Evolutionary conservation across 106 monocot species (phyloP).

Genomic region (Dendrobium nobile): DNA sequence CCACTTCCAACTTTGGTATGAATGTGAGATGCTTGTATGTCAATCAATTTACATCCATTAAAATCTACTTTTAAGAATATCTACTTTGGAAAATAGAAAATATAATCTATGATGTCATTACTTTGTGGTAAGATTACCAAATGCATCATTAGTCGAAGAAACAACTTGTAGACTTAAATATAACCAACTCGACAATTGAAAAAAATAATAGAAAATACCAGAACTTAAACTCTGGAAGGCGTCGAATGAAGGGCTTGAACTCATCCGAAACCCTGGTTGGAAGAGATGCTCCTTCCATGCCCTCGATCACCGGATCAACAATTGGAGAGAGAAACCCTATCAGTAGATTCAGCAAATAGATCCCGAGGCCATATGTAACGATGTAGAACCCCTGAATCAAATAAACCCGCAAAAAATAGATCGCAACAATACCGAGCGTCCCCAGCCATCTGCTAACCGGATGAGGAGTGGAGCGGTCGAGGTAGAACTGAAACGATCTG

Average conservation of each 20-base stretch:
- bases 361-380: conserved; percentile 49
- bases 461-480: conserved; percentile 51
- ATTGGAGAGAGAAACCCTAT: conserved; percentile 56
- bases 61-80: too few relatives aligned
- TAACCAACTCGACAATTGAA: too few relatives aligned
- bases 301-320: conserved; percentile 50
- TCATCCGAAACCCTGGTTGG: conserved; percentile 30
- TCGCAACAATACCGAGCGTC: conserved; percentile 25
- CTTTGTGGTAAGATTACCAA: neutral
- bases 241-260: conserved; percentile 38
- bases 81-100: neutral
- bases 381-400: conserved; percentile 54
- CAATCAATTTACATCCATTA: too few relatives aligned
- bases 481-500: conserved; percentile 42
- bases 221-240: conserved; percentile 38
- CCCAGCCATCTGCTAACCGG: conserved; percentile 39
- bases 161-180: too few relatives aligned
- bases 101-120: neutral
- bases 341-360: conserved; percentile 29
- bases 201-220: conserved; percentile 11
- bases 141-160: neutral
- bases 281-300: conserved; percentile 34
- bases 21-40: neutral
- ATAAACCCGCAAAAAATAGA: conserved; percentile 42
- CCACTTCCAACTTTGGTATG: neutral